Conservation (phyloP, 306 rosid species). For the Fragaria nilgerrensis region DNA sequence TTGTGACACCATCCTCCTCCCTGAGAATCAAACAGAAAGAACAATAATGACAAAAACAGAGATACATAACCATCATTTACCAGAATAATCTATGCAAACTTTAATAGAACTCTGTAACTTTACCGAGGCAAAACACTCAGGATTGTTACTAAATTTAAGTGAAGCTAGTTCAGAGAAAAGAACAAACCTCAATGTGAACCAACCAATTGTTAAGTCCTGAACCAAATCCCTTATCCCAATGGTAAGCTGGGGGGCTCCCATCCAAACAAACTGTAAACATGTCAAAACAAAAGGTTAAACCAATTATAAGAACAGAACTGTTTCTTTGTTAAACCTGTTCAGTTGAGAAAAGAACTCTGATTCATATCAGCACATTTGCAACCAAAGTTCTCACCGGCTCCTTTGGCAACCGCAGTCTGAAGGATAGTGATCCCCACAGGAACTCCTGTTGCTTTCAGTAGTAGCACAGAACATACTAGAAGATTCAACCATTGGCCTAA, state of each 20-base stretch:
- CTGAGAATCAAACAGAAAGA: conserved; percentile 34
- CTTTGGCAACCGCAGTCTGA: conserved; percentile 61
- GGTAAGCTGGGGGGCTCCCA: conserved; percentile 96
- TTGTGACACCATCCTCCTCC: conserved; percentile 99
- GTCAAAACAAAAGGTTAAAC: conserved; percentile 18
- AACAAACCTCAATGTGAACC: conserved; percentile 76
- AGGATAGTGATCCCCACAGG: conserved; percentile 68
- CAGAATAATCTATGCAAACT: background rate
- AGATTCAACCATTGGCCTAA: conserved; percentile 45
- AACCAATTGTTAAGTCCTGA: conserved; percentile 83
- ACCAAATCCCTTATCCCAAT: conserved; percentile 67
- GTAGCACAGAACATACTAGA: conserved; percentile 36
- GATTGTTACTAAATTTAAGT: background rate
- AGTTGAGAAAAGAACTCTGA: background rate
- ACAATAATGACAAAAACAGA: background rate
- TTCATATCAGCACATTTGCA: background rate
- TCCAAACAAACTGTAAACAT: conserved; percentile 82
- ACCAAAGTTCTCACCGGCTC: conserved; percentile 68
- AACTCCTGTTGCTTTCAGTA: conserved; percentile 46
- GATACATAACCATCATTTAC: background rate
- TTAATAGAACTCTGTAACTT: background rate
- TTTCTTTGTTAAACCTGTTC: background rate
- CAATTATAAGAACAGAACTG: background rate
- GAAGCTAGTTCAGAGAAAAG: conserved; percentile 17
- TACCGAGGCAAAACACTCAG: background rate